A percentile compares a stretch with the other conserved stretches of the same genome.
These are phyloP conservation scores for Ampelomyces quisqualis DNA, from an alignment of 2,329 filamentous ascomycete species.

Conservation along the genomic window DNA sequence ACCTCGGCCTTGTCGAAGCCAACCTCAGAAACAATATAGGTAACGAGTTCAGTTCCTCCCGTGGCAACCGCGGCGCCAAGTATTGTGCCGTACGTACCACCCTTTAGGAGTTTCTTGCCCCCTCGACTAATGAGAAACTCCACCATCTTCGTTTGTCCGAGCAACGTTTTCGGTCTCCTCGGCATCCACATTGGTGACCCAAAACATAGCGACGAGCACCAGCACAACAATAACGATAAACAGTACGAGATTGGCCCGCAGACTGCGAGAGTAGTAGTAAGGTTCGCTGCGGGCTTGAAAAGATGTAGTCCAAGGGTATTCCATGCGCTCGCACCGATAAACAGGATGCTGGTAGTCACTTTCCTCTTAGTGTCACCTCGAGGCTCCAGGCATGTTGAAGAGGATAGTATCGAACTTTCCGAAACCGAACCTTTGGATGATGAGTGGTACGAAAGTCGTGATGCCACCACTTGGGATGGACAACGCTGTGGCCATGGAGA, in stretches of 20 bases:
- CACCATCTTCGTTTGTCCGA: conserved; percentile 55
- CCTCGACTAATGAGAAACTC: no score
- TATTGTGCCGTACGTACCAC: no score
- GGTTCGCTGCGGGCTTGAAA: conserved; percentile 62
- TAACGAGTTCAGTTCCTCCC: no score
- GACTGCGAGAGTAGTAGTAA: conserved; percentile 58
- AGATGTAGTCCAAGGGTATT: conserved; percentile 67
- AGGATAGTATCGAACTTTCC: conserved; percentile 58
- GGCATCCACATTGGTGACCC: conserved; percentile 57
- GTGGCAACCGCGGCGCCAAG: no score
- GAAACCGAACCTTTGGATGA: conserved; percentile 61
- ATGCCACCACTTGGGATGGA: conserved; percentile 60
- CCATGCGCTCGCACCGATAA: conserved; percentile 65
- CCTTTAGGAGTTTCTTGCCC: no score
- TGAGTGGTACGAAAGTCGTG: conserved; percentile 60
- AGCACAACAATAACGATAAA: conserved; percentile 62
- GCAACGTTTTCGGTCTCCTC: no score
- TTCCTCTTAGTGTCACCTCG: conserved; percentile 71
- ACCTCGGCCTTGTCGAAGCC: no score
- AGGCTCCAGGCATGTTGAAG: conserved; percentile 63
- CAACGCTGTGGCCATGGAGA: conserved; percentile 44
- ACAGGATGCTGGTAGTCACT: conserved; percentile 63
- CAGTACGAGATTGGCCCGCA: conserved; percentile 61
- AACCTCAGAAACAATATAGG: no score
- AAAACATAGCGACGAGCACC: conserved; percentile 48